phyloP scores from a whole-genome alignment of 2,329 filamentous ascomycete genomes.

The Mycogone perniciosa region DNA sequence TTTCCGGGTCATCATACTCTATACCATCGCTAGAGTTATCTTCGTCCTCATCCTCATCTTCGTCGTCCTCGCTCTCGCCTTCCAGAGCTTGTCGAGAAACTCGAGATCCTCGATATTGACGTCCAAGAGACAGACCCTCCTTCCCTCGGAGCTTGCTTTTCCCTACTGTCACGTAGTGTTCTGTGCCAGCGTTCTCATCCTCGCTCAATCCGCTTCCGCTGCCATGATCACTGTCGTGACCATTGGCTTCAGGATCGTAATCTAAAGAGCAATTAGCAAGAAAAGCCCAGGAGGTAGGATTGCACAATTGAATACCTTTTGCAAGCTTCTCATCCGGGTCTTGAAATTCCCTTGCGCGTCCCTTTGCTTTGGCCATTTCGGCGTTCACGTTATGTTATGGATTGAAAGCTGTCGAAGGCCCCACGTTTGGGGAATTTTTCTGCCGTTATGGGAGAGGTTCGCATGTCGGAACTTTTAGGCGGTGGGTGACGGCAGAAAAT shows the following conservation, averaged over 20 bases:
- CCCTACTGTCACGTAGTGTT: constrained; percentile 78
- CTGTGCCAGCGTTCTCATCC: constrained; percentile 59
- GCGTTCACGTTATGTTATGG: constrained; percentile 12
- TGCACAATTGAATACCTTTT: constrained; percentile 43
- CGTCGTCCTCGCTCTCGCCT: constrained; percentile 47
- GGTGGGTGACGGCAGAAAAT: constrained; percentile 41
- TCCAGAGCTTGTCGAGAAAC: constrained; percentile 65
- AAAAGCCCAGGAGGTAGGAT: not conserved
- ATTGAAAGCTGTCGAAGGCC: constrained; percentile 15
- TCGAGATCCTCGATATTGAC: constrained; percentile 71
- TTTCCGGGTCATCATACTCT: constrained; percentile 52
- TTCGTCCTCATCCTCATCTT: constrained; percentile 43
- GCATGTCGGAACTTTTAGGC: constrained; percentile 44
- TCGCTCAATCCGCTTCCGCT: constrained; percentile 45
- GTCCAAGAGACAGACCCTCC: constrained; percentile 62
- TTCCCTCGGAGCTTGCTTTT: constrained; percentile 79
- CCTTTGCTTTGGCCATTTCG: constrained; percentile 46
- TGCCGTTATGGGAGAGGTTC: constrained; percentile 5
- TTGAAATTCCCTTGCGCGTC: constrained; percentile 54
- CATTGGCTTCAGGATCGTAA: constrained; percentile 70
- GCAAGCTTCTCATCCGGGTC: constrained; percentile 55
- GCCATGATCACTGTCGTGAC: constrained; percentile 48
- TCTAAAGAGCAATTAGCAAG: constrained; percentile 42
- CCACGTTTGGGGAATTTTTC: constrained; percentile 31
- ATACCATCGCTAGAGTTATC: constrained; percentile 42